These are phyloP conservation scores for Epichloe baconii DNA, from an alignment of 2,329 filamentous ascomycete genomes.

Conservation along the genomic window DNA sequence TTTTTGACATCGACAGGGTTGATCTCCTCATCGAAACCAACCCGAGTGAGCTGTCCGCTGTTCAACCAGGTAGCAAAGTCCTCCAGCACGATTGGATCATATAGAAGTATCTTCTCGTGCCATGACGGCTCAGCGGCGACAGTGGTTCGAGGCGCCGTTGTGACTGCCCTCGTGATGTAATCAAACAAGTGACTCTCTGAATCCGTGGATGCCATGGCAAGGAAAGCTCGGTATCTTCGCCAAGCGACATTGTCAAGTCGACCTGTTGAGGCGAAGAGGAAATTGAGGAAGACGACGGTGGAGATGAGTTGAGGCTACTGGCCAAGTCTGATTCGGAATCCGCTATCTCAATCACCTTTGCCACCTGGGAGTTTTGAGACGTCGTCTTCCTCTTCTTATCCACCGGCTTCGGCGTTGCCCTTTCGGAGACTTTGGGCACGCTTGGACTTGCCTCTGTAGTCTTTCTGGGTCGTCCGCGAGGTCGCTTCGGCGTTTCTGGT, in stretches of 20 bases:
- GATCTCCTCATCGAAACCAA: slow-evolving; percentile 54
- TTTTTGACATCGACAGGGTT: slow-evolving; percentile 55
- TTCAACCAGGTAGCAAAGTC: slow-evolving; percentile 79
- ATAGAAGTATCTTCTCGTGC: slow-evolving; percentile 88
- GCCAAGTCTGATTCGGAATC: slow-evolving; percentile 34
- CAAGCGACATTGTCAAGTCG: slow-evolving; percentile 30
- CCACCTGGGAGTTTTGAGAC: slow-evolving; percentile 6
- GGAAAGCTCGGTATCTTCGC: slow-evolving; percentile 33
- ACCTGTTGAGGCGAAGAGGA: slow-evolving; percentile 31
- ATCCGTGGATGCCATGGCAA: slow-evolving; percentile 24
- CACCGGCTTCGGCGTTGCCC: background rate
- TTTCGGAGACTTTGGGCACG: slow-evolving; percentile 3
- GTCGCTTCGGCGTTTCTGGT: slow-evolving; percentile 20
- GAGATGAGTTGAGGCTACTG: slow-evolving; percentile 16
- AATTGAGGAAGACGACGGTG: slow-evolving; percentile 22
- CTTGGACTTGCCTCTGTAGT: slow-evolving; percentile 6
- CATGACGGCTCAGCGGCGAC: slow-evolving; percentile 50
- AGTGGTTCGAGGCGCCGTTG: slow-evolving; percentile 32
- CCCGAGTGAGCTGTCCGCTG: slow-evolving; percentile 46
- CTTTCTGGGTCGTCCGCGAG: slow-evolving; percentile 31
- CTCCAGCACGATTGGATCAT: slow-evolving; percentile 80
- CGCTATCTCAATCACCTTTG: slow-evolving; percentile 31
- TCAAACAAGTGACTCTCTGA: slow-evolving; percentile 34
- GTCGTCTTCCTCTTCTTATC: background rate
- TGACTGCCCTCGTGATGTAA: slow-evolving; percentile 43